Evolutionary conservation across 371 early-diverging fungal genomes (phyloP).

Genomic region (Actinomucor elegans): DNA sequence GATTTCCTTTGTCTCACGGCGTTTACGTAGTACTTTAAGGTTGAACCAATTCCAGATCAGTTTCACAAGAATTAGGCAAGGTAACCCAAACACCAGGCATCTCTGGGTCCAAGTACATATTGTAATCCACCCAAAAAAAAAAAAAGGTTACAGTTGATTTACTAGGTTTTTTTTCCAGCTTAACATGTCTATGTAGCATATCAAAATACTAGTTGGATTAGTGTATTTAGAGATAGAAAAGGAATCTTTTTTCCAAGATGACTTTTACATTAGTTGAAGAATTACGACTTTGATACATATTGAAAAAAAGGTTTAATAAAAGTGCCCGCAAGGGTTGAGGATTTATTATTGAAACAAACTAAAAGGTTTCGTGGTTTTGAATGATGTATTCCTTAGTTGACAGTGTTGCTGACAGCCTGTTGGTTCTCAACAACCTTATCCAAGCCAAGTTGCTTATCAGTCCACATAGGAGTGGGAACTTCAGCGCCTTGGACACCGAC

Average conservation of each 20-base stretch:
- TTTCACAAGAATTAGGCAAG: slow-evolving; percentile 1
- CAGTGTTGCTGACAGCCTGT: slow-evolving; percentile 12
- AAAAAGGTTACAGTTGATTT: background rate
- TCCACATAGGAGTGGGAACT: slow-evolving; percentile 62
- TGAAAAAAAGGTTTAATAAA: no score
- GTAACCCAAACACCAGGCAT: slow-evolving; percentile 2
- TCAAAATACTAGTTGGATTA: background rate
- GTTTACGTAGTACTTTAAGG: background rate
- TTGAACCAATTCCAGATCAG: background rate
- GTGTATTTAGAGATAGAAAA: background rate
- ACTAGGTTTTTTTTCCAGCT: background rate
- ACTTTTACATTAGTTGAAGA: background rate
- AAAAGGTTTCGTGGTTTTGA: no score
- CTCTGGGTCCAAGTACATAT: slow-evolving; percentile 1
- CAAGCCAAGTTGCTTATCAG: slow-evolving; percentile 57
- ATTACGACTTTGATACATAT: no score
- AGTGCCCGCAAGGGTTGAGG: no score
- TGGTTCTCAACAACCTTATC: slow-evolving; percentile 23
- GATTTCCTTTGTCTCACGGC: background rate
- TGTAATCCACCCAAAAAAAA: background rate
- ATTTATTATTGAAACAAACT: no score
- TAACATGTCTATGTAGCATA: background rate
- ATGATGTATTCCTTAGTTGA: background rate
- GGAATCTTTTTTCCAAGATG: background rate
- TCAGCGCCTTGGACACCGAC: slow-evolving; percentile 63